These are phyloP conservation scores for Flaveria floridana DNA, from an alignment of 140 eudicot species.

Conservation along the genomic window DNA sequence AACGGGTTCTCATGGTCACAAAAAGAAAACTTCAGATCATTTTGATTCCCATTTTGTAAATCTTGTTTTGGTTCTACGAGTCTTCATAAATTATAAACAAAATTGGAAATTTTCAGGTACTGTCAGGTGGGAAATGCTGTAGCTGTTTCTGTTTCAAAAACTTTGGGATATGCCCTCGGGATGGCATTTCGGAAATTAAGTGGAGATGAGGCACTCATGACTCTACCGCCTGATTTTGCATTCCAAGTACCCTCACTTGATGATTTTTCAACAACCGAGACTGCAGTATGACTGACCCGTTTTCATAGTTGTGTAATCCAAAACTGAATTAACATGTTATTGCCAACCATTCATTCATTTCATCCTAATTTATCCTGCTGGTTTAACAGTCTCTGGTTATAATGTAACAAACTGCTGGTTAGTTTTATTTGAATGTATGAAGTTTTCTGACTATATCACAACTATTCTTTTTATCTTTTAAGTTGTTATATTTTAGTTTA, in stretches of 20 bases:
- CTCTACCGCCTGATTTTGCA: conserved; percentile 64
- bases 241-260: conserved; percentile 34
- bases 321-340: conserved; percentile 16
- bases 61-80: background rate
- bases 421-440: conserved; percentile 1
- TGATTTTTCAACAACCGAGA: conserved; percentile 16
- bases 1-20: background rate
- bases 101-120: conserved; percentile 44
- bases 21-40: background rate
- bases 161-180: conserved; percentile 79
- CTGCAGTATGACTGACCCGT: conserved; percentile 1
- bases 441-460: background rate
- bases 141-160: conserved; percentile 60
- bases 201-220: conserved; percentile 61
- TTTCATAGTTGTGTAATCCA: conserved; percentile 14
- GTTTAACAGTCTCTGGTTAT: conserved; percentile 21
- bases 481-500: background rate
- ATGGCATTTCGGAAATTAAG: conserved; percentile 59
- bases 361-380: conserved; percentile 2
- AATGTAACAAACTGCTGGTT: conserved; percentile 11
- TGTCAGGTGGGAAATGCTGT: conserved; percentile 92
- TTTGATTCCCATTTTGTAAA: background rate
- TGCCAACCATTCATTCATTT: background rate
- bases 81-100: conserved; percentile 5
- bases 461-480: background rate